These are phyloP conservation scores for Leucosporidium scottii DNA, from an alignment of 768 basidiomycete species.

Conservation along the genomic window DNA sequence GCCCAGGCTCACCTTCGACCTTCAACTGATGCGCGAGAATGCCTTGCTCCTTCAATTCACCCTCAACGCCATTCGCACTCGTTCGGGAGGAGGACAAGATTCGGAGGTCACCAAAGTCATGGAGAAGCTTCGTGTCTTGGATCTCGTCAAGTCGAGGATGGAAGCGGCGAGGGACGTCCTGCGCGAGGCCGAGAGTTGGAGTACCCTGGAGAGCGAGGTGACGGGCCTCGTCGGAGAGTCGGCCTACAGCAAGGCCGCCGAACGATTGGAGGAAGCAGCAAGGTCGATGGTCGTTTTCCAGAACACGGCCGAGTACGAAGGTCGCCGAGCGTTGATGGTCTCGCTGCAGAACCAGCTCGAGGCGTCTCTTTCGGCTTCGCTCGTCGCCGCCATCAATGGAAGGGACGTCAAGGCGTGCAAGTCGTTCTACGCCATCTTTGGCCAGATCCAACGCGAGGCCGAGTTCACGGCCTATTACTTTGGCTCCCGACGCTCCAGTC, in stretches of 20 bases:
- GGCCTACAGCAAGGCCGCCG: conserved; percentile 82
- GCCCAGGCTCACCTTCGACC: conserved; percentile 84
- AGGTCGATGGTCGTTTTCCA: conserved; percentile 87
- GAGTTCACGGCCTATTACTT: conserved; percentile 95
- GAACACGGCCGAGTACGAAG: conserved; percentile 85
- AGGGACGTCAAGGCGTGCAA: conserved; percentile 68
- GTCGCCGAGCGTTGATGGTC: conserved; percentile 73
- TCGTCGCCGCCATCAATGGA: conserved; percentile 76
- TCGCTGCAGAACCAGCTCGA: conserved; percentile 94
- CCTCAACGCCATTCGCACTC: conserved; percentile 57
- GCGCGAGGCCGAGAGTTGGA: conserved; percentile 94
- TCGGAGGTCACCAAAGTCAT: conserved; percentile 60
- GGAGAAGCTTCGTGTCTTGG: conserved; percentile 69
- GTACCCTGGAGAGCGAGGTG: conserved; percentile 85
- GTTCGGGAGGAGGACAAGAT: conserved; percentile 41
- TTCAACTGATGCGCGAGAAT: conserved; percentile 94
- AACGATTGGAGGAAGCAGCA: conserved; percentile 78
- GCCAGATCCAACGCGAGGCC: conserved; percentile 78
- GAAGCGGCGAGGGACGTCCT: conserved; percentile 81
- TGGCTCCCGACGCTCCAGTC: conserved; percentile 61
- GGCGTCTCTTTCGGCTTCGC: conserved; percentile 77
- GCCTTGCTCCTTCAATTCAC: conserved; percentile 66
- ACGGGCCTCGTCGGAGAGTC: conserved; percentile 71
- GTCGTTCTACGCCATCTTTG: conserved; percentile 77
- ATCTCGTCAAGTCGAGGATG: conserved; percentile 77